Conservation (phyloP, 2,329 filamentous ascomycete species). For the Sporothrix mexicana region DNA sequence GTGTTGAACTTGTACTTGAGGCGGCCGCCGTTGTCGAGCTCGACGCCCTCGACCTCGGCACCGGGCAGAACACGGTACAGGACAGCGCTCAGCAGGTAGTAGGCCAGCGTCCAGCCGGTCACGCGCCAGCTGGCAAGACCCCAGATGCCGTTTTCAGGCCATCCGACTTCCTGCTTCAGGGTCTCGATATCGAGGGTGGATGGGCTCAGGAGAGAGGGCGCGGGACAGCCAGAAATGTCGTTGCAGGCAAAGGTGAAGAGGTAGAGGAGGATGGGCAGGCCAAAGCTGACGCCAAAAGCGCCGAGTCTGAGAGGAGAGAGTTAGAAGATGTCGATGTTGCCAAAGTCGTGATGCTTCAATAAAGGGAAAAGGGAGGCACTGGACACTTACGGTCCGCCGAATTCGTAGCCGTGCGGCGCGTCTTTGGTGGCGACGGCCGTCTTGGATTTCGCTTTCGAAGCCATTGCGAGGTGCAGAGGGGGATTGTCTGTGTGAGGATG, state of each 20-base stretch:
- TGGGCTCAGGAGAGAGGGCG: constrained; percentile 77
- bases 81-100: constrained; percentile 77
- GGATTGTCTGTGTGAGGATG: neutral
- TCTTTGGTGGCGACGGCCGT: constrained; percentile 3
- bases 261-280: constrained; percentile 80
- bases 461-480: constrained; percentile 20
- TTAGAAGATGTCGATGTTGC: neutral
- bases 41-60: constrained; percentile 70
- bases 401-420: constrained; percentile 55
- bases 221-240: constrained; percentile 88
- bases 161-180: constrained; percentile 81
- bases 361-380: neutral
- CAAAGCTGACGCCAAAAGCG: constrained; percentile 77
- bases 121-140: constrained; percentile 74
- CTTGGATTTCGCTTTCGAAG: constrained; percentile 22
- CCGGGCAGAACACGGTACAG: constrained; percentile 80
- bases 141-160: constrained; percentile 72
- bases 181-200: constrained; percentile 71
- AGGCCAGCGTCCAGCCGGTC: constrained; percentile 72
- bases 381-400: constrained; percentile 56
- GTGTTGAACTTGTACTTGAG: constrained; percentile 85
- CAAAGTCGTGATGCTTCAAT: neutral
- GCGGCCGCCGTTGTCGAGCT: constrained; percentile 71
- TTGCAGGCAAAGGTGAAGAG: constrained; percentile 86
- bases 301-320: constrained; percentile 63